Evolutionary conservation across 495 filamentous ascomycete genomes (phyloP).

Genomic region (Penicillium psychrofluorescens): DNA sequence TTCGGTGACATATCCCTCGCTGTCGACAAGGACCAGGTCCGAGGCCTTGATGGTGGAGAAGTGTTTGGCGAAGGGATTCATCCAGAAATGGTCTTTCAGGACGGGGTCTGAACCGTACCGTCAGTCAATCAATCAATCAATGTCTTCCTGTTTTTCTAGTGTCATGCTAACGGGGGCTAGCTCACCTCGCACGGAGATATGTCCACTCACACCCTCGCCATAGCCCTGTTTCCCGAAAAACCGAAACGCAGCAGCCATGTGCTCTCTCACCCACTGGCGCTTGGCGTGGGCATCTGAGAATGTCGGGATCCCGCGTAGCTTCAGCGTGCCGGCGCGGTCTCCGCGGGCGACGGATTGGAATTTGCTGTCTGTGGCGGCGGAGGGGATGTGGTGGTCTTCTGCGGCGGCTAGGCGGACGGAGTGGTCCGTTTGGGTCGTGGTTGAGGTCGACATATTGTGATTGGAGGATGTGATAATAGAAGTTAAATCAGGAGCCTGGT

Average conservation of each 20-base stretch:
- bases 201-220: constrained; percentile 62
- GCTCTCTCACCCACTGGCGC: constrained; percentile 62
- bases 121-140: neutral
- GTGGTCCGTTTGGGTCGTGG: constrained; percentile 7
- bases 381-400: constrained; percentile 11
- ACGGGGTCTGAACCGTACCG: constrained; percentile 13
- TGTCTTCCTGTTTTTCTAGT: too few relatives aligned
- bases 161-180: neutral
- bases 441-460: constrained; percentile 13
- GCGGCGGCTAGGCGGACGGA: constrained; percentile 12
- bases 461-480: neutral
- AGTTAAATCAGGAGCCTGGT: neutral
- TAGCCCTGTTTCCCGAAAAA: constrained; percentile 64
- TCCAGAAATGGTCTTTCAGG: constrained; percentile 51
- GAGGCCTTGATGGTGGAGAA: constrained; percentile 45
- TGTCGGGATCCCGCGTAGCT: constrained; percentile 48
- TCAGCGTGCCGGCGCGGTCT: constrained; percentile 32
- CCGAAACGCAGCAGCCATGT: constrained; percentile 65
- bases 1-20: constrained; percentile 39
- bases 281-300: constrained; percentile 53
- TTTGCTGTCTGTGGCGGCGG: constrained; percentile 16
- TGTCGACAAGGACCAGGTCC: constrained; percentile 45
- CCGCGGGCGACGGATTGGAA: constrained; percentile 38
- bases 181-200: constrained; percentile 47
- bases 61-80: constrained; percentile 56